Evolutionary conservation across 306 rosid species (phyloP).

Genomic region (Myrica gale): DNA sequence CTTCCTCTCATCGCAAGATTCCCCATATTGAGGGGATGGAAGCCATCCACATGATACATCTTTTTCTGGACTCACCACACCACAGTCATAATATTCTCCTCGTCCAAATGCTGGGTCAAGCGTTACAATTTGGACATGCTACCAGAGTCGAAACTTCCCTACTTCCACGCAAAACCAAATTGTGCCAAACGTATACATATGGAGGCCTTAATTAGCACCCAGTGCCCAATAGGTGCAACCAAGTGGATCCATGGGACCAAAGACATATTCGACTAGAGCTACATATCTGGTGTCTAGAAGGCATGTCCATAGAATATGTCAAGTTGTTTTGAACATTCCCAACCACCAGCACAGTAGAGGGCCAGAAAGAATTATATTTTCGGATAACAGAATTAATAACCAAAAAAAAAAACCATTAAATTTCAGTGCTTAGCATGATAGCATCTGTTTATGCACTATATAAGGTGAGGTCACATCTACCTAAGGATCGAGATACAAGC

Average conservation of each 20-base stretch:
- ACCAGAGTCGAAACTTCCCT: background rate
- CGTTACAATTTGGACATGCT: background rate
- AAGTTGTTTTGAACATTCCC: background rate
- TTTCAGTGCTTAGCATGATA: background rate
- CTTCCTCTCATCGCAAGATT: slow-evolving; percentile 36
- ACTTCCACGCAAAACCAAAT: background rate
- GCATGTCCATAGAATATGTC: background rate
- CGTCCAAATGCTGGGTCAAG: slow-evolving; percentile 29
- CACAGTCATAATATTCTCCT: slow-evolving; percentile 25
- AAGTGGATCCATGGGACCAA: background rate
- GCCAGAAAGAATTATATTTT: background rate
- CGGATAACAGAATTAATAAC: background rate
- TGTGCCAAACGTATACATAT: background rate
- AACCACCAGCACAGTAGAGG: background rate
- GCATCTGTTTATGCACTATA: background rate
- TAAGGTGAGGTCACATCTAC: background rate
- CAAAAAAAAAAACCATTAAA: background rate
- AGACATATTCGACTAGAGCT: background rate
- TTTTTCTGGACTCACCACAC: slow-evolving; percentile 22
- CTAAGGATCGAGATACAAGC: background rate
- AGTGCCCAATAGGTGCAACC: background rate
- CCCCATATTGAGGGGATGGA: slow-evolving; percentile 38
- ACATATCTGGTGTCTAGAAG: background rate
- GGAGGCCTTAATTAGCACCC: background rate
- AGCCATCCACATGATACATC: slow-evolving; percentile 38